Evolutionary conservation across 148 eudicot species (phyloP).

Genomic region (Salicornia ramosissima): DNA sequence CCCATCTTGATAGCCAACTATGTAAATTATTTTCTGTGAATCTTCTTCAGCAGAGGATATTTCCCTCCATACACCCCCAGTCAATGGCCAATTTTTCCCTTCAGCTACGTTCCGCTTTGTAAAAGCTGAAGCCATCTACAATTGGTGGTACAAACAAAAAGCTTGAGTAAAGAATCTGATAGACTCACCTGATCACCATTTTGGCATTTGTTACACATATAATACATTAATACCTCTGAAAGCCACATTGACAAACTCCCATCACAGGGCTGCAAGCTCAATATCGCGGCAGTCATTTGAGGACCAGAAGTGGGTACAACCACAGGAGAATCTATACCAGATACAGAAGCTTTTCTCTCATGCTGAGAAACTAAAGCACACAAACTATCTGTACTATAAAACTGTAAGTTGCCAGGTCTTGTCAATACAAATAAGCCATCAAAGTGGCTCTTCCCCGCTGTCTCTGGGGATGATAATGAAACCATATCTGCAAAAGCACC

Average conservation of each 20-base stretch:
- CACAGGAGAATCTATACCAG: slow-evolving; percentile 42
- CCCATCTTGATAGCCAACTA: slow-evolving; percentile 71
- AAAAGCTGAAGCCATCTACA: slow-evolving; percentile 32
- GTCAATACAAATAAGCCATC: slow-evolving; percentile 64
- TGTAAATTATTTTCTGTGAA: slow-evolving; percentile 36
- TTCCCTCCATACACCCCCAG: slow-evolving; percentile 50
- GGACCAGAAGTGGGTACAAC: slow-evolving; percentile 51
- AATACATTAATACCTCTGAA: slow-evolving; percentile 23
- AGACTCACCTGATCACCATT: neutral
- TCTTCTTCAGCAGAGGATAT: slow-evolving; percentile 27
- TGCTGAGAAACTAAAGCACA: slow-evolving; percentile 38
- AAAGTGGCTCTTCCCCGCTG: slow-evolving; percentile 32
- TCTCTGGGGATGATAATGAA: slow-evolving; percentile 41
- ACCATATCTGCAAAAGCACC: slow-evolving; percentile 73
- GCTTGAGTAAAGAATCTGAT: slow-evolving; percentile 5
- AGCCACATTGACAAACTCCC: slow-evolving; percentile 24
- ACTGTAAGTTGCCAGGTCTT: slow-evolving; percentile 60
- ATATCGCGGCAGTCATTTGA: slow-evolving; percentile 47
- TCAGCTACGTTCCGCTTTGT: slow-evolving; percentile 26
- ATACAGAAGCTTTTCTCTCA: slow-evolving; percentile 37
- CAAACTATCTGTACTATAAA: slow-evolving; percentile 34
- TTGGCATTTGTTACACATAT: neutral
- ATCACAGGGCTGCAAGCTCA: slow-evolving; percentile 32
- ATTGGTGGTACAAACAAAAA: slow-evolving; percentile 9
- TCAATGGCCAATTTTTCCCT: slow-evolving; percentile 45